A percentile compares a stretch with the other conserved stretches of the same genome.
phyloP scores from a whole-genome alignment of 108 stramenopile genomes.

The Cylindrotheca fusiformis region DNA sequence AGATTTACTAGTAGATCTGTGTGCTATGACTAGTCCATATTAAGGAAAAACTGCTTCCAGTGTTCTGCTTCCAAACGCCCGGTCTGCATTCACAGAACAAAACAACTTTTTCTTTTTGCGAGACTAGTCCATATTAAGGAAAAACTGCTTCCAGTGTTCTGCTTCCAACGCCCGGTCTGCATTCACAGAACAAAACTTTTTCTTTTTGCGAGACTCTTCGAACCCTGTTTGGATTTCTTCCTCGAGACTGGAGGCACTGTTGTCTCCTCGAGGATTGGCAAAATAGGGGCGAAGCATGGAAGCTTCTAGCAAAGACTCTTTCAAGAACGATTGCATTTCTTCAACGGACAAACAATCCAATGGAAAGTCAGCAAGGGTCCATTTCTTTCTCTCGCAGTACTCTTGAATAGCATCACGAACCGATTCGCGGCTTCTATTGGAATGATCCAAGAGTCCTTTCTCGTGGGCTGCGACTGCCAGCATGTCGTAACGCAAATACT shows the following conservation, averaged over 20 bases:
- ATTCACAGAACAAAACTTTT: neutral
- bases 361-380: neutral
- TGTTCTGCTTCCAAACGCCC: neutral
- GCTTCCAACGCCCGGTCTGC: neutral
- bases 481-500: neutral
- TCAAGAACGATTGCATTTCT: neutral
- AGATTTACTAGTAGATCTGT: too few relatives aligned
- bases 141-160: neutral
- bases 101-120: neutral
- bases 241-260: neutral
- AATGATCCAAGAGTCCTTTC: neutral
- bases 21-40: neutral
- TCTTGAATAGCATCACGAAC: neutral
- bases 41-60: neutral
- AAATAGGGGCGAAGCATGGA: neutral
- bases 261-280: neutral
- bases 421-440: neutral
- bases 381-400: neutral
- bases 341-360: neutral
- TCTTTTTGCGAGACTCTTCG: neutral
- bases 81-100: neutral
- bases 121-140: neutral
- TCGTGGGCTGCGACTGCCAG: neutral
- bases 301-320: neutral
- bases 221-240: neutral